A percentile compares a stretch with the other conserved stretches of the same genome.
Evolutionary conservation across 2,329 filamentous ascomycete genomes (phyloP).

Genomic region (Trichoderma sp.): DNA sequence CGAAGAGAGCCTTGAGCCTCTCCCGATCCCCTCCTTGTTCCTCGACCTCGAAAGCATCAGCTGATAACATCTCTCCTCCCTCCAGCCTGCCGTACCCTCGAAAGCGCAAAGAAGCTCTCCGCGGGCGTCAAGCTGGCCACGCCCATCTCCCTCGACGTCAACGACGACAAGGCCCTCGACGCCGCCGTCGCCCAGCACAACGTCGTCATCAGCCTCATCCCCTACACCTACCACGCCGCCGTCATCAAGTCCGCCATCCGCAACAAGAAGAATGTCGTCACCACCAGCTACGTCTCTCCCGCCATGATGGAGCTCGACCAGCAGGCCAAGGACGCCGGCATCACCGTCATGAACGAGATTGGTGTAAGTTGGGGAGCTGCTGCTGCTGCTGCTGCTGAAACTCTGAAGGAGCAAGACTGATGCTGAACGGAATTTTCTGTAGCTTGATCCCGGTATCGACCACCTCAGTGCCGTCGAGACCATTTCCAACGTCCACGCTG

Average conservation of each 20-base stretch:
- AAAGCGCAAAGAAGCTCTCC: constrained; percentile 73
- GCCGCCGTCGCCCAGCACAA: constrained; percentile 78
- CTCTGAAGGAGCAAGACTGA: constrained; percentile 57
- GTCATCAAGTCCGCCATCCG: constrained; percentile 94
- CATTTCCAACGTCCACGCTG: constrained; percentile 84
- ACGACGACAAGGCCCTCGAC: constrained; percentile 74
- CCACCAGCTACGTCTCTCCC: constrained; percentile 89
- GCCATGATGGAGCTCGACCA: constrained; percentile 89
- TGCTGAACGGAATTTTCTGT: background rate
- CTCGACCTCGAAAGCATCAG: too few species aligned
- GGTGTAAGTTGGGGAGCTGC: constrained; percentile 46
- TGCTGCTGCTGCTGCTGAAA: constrained; percentile 55
- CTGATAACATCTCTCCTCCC: background rate
- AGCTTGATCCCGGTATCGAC: constrained; percentile 67
- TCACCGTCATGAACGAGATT: constrained; percentile 98
- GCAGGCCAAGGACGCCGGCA: constrained; percentile 78
- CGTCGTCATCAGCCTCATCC: constrained; percentile 80
- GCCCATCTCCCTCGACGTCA: constrained; percentile 84
- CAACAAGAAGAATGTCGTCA: constrained; percentile 94
- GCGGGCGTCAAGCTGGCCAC: constrained; percentile 71
- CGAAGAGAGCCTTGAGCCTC: background rate
- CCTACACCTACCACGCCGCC: constrained; percentile 83
- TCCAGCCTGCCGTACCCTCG: constrained; percentile 77
- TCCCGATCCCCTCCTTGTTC: too few species aligned
- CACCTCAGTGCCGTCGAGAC: constrained; percentile 75